Base-by-base conservation (phyloP, 768 basidiomycete species). In the Rhizopogon vulgaris region DNA sequence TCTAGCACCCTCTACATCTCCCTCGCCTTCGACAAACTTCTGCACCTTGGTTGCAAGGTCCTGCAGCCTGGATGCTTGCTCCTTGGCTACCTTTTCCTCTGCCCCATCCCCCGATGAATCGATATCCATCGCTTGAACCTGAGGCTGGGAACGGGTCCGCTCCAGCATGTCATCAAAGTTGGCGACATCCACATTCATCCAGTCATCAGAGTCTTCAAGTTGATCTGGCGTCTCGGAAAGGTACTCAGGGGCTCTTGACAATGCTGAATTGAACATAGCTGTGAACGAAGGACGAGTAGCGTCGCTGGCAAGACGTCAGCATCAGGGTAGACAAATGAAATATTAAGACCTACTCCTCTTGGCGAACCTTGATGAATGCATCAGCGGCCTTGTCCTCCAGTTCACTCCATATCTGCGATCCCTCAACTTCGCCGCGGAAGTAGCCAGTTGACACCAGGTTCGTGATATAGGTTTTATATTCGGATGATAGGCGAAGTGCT, bases 11-110 rank as follows among this genome's bases (percentile, higher is more conserved):
- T 91, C 87, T 8, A 96, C 54, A 53, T 90, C 87, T 2, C 96
- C 96, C 63, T 94, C 71, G 2, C 89, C 93, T 58, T 92, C 84
- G 2, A 99, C 84, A 63, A 99, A 99, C n/a, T 74, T 72, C 59
- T 90, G 87, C 1, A 99, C 91, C 63, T 90, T 90, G 54, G 78
- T 70, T 10, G 96, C 94, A 48, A 99, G 75, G 54, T 79, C 77
- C 58, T 82, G 83, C 28, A 98, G 69, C 54, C 79, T 80, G 18
- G 75, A 65, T 9, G 92, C 85, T 63, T 91, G 87, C 53, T 80
- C 76, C 25, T 80, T 77, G 6, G 80, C 77, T 4, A 84, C 38
- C 18, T 67, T 72, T 50, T 84, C 82, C 38, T 64, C 62, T 40
- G 67, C 68, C 2, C 59, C 55, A 8, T 47, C 63, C 12, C 60